phyloP scores from a whole-genome alignment of 2,329 filamentous ascomycete genomes.

The Lachnellula arida region DNA sequence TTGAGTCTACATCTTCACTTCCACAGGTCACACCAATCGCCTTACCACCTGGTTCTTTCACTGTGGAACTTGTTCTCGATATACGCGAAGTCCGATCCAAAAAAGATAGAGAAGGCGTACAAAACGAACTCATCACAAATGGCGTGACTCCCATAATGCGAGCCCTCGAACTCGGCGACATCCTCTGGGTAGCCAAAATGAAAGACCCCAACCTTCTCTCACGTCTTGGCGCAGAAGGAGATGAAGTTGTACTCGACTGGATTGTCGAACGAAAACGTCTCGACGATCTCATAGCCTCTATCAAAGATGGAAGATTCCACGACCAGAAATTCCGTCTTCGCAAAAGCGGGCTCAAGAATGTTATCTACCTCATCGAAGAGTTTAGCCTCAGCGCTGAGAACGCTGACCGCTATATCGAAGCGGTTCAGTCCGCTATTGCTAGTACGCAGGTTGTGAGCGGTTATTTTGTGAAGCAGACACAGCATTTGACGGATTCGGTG shows the following conservation, averaged over 20 bases:
- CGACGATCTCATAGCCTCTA: slow-evolving; percentile 73
- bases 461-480: slow-evolving; percentile 73
- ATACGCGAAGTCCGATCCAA: slow-evolving; percentile 68
- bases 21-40: slow-evolving; percentile 51
- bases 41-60: slow-evolving; percentile 62
- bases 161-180: slow-evolving; percentile 67
- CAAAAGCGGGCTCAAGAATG: slow-evolving; percentile 68
- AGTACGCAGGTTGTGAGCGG: slow-evolving; percentile 74
- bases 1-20: slow-evolving; percentile 20
- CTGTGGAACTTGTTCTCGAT: slow-evolving; percentile 69
- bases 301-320: slow-evolving; percentile 77
- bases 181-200: slow-evolving; percentile 73
- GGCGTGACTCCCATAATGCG: slow-evolving; percentile 63
- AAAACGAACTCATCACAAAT: slow-evolving; percentile 63
- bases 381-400: slow-evolving; percentile 54
- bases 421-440: slow-evolving; percentile 67
- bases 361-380: slow-evolving; percentile 76
- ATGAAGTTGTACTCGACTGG: slow-evolving; percentile 72
- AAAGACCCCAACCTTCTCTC: slow-evolving; percentile 53
- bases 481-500: slow-evolving; percentile 73
- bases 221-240: slow-evolving; percentile 54
- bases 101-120: slow-evolving; percentile 72
- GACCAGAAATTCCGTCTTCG: slow-evolving; percentile 80
- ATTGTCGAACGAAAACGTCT: slow-evolving; percentile 77
- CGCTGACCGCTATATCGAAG: slow-evolving; percentile 56